These are phyloP conservation scores for Tillandsia leiboldiana DNA, from an alignment of 176 grass and related monocot species.

Conservation along the genomic window DNA sequence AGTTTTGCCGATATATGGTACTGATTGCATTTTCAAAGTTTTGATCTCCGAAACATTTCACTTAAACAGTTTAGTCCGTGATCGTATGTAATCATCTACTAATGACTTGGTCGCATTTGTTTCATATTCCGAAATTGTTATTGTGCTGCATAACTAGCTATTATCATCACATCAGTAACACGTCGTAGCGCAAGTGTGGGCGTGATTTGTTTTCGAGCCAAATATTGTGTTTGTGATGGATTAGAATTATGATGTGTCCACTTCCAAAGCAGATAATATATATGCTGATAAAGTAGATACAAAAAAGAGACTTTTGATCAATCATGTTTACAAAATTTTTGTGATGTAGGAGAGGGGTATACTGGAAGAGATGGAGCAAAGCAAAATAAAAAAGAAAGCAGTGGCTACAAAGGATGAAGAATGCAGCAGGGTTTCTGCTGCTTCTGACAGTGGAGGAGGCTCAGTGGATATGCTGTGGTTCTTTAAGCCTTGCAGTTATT, in stretches of 20 bases:
- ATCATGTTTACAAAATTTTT: conserved; percentile 6
- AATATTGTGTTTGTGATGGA: too few species aligned
- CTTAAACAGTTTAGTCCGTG: too few species aligned
- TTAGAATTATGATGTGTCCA: too few species aligned
- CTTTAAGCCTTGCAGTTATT: conserved; percentile 85
- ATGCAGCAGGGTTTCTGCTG: conserved; percentile 16
- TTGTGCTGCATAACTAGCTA: too few species aligned
- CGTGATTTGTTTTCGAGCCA: too few species aligned
- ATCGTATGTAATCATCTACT: too few species aligned
- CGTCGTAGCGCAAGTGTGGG: too few species aligned
- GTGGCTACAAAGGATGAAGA: conserved; percentile 52
- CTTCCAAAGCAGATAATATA: background rate
- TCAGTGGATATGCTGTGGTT: conserved; percentile 88
- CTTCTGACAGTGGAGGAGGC: conserved; percentile 44
- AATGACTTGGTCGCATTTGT: too few species aligned
- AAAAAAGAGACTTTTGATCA: background rate
- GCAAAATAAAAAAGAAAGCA: conserved; percentile 37
- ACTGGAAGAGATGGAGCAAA: conserved; percentile 51
- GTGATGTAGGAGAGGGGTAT: conserved; percentile 45
- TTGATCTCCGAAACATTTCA: too few species aligned
- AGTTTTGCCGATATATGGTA: background rate
- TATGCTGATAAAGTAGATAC: background rate
- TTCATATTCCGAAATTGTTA: too few species aligned
- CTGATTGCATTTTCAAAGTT: background rate
- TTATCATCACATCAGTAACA: too few species aligned